Conservation (phyloP, 148 eudicot genomes). For the Persicaria tinctoria region DNA sequence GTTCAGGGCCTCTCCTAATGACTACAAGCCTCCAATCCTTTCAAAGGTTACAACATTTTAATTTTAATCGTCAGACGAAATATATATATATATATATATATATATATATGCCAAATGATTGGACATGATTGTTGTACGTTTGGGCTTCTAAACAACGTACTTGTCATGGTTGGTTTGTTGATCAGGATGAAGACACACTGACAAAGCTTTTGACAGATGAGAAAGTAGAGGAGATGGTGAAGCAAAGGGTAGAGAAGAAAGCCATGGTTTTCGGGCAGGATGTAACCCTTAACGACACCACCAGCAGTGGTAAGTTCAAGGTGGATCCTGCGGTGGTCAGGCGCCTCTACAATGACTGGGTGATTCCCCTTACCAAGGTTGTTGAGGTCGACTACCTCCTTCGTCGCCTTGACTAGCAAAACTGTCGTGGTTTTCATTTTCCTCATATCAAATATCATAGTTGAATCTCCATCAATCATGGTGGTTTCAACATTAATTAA, state of each 20-base stretch:
- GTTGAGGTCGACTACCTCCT: slow-evolving; percentile 86
- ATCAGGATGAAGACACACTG: slow-evolving; percentile 52
- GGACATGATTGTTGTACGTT: no score
- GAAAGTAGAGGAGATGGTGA: slow-evolving; percentile 68
- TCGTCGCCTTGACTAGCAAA: slow-evolving; percentile 46
- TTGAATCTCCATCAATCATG: no score
- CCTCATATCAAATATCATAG: no score
- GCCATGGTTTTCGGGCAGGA: slow-evolving; percentile 67
- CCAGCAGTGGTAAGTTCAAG: slow-evolving; percentile 28
- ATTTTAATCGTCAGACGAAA: no score
- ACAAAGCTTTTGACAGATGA: slow-evolving; percentile 53
- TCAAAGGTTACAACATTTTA: slow-evolving; percentile 34
- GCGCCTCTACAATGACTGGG: slow-evolving; percentile 62
- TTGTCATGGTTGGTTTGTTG: neutral
- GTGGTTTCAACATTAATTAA: no score
- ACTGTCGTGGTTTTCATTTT: no score
- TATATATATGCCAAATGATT: no score
- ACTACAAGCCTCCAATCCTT: slow-evolving; percentile 53
- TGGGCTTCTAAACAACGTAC: no score
- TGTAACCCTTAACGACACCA: slow-evolving; percentile 27
- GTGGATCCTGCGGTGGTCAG: slow-evolving; percentile 55
- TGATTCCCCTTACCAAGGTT: slow-evolving; percentile 85
- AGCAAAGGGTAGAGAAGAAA: slow-evolving; percentile 75
- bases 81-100: no score
- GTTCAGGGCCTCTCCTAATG: slow-evolving; percentile 48